Base-by-base conservation (phyloP, 139 green algal species). In the Eudorina sp. region DNA sequence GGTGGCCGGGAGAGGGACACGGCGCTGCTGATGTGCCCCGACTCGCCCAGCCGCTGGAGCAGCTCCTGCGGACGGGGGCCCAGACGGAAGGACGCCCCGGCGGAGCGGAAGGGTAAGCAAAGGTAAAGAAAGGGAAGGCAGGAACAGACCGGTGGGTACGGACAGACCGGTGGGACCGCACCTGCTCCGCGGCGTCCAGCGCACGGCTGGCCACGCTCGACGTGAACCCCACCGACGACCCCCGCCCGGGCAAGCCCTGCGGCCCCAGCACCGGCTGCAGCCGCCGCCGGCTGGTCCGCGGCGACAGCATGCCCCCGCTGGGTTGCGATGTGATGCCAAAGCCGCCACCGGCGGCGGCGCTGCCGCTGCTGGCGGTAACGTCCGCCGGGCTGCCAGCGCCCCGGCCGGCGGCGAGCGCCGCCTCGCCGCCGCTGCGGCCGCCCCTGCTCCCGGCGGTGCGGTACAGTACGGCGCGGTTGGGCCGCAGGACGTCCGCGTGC, bases 61-160 rank as follows among this genome's bases (percentile, higher is more conserved):
- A 75, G 66, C 66, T 75, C 66, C 66, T 75, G 66, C 25, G 31
- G 66, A n/a, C 48, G 48, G 13, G 48, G n/a, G n/a, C n/a, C n/a
- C n/a, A n/a, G n/a, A n/a, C n/a, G n/a, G n/a, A n/a, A n/a, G n/a
- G n/a, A n/a, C n/a, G n/a, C n/a, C n/a, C 48, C 48, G 48, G 48
- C 48, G 48, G 48, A 13, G 48, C 11, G 48, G 48, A 21, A 55
- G 11, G 48, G 48, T 55, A 55, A 55, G 48, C 48, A 55, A 55
- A 55, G n/a, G n/a, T n/a, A n/a, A n/a, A n/a, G n/a, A n/a, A n/a
- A n/a, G n/a, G n/a, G n/a, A n/a, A n/a, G n/a, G n/a, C n/a, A n/a
- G n/a, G n/a, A n/a, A n/a, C n/a, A n/a, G n/a, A n/a, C n/a, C n/a
- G n/a, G n/a, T n/a, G n/a, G n/a, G n/a, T n/a, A n/a, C n/a, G n/a